phyloP scores from a whole-genome alignment of 2,329 filamentous ascomycete species.

The Geosmithia morbida region DNA sequence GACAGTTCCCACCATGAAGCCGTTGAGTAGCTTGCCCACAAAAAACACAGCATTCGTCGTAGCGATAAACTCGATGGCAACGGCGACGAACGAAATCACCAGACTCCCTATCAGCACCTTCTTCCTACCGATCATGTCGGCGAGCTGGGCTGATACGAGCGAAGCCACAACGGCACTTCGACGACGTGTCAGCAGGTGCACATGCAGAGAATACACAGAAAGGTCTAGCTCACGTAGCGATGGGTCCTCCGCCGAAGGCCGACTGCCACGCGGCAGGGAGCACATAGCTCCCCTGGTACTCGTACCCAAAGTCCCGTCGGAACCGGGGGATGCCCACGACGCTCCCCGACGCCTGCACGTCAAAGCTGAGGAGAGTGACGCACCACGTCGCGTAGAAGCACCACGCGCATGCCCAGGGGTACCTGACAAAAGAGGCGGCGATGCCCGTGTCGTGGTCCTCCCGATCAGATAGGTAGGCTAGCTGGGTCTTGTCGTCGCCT shows the following conservation, averaged over 20 bases:
- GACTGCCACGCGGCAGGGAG: slow-evolving; percentile 26
- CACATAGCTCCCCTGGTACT: slow-evolving; percentile 20
- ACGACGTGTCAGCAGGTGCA: neutral
- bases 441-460: slow-evolving; percentile 12
- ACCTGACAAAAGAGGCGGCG: slow-evolving; percentile 8
- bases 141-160: slow-evolving; percentile 16
- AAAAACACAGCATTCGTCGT: slow-evolving; percentile 24
- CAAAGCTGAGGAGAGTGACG: slow-evolving; percentile 22
- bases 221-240: slow-evolving; percentile 15
- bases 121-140: slow-evolving; percentile 19
- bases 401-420: slow-evolving; percentile 15
- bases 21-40: slow-evolving; percentile 25
- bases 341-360: slow-evolving; percentile 23
- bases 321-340: slow-evolving; percentile 27
- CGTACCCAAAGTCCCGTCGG: slow-evolving; percentile 25
- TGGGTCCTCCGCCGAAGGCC: slow-evolving; percentile 25
- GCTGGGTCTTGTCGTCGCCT: neutral
- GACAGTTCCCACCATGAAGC: slow-evolving; percentile 17
- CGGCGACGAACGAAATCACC: slow-evolving; percentile 18
- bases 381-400: slow-evolving; percentile 23
- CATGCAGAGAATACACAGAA: neutral
- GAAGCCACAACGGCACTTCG: slow-evolving; percentile 12
- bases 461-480: slow-evolving; percentile 10
- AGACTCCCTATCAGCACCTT: slow-evolving; percentile 17
- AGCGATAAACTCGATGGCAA: slow-evolving; percentile 24